Evolutionary conservation across 306 rosid species (phyloP), one percentile per base, ranked within the genome.

Genomic region (Cucurbita pepo): DNA sequence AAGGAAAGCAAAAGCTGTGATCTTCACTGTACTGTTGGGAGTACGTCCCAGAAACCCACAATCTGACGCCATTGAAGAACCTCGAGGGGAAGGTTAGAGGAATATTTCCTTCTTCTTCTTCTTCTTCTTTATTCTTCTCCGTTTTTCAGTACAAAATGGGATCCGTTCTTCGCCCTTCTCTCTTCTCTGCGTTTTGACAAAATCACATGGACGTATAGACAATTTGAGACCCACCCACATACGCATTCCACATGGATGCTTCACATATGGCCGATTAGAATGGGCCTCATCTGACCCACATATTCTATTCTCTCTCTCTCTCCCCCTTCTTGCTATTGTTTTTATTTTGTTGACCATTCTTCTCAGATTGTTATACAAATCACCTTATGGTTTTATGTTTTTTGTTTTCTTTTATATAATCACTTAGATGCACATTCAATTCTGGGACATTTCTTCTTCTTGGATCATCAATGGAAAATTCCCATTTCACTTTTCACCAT

Each of bases 171-270:
- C 70, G 4, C n/a, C 19, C 64, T 22, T 36, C n/a, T 40, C 37
- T 72, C 37, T 38, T 40, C n/a, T 73, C 38, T 22, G 44, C 58
- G 67, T 44, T 70, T 86, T 88, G 96, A 90, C 96, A 84, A 56
- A 19, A 63, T 90, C 97, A 92, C 89, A 88, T 90, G 97, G 91
- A 85, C 85, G 84, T 83, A 85, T 81, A 79, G 90, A 84, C 95
- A 85, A 78, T 69, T 75, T 18, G 79, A 78, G 87, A 81, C 88
- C 94, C 92, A 82, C 90, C 48, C 73, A 76, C 72, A 86, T 74
- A 55, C 78, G 66, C 86, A 78, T 61, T 83, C 69, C 95, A 88
- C 92, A 86, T 84, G 79, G 80, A 85, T 82, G 56, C 76, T 30
- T 43, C 79, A 80, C 78, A 63, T n/a, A 64, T 74, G 56, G 60